Evolutionary conservation across 768 basidiomycete species (phyloP).

Genomic region (Amanita fuliginea): DNA sequence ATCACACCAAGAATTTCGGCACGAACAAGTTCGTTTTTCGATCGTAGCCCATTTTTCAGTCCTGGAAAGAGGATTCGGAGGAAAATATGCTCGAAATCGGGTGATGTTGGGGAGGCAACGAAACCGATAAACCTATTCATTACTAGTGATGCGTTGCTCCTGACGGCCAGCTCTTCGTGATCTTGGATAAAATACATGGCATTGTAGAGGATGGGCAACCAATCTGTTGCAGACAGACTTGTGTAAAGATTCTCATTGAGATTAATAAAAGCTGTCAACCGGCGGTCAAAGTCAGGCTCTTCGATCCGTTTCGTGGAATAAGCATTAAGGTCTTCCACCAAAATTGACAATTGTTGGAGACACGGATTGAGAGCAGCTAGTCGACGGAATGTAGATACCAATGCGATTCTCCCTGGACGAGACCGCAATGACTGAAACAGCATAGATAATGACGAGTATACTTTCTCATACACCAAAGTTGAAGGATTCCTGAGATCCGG

Average conservation of each 20-base stretch:
- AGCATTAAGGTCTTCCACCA: conserved; percentile 69
- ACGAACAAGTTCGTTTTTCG: conserved; percentile 80
- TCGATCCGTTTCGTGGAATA: conserved; percentile 76
- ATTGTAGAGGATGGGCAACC: conserved; percentile 80
- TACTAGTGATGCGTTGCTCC: conserved; percentile 67
- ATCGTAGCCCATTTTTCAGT: conserved; percentile 67
- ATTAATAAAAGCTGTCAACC: conserved; percentile 61
- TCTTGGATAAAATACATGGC: conserved; percentile 83
- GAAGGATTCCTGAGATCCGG: conserved; percentile 40
- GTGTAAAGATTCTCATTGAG: conserved; percentile 60
- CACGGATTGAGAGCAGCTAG: conserved; percentile 33
- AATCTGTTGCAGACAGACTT: conserved; percentile 43
- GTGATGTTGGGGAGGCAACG: conserved; percentile 27
- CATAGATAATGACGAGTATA: conserved; percentile 58
- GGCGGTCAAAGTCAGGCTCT: conserved; percentile 87
- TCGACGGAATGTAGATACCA: conserved; percentile 54
- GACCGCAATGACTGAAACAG: conserved; percentile 72
- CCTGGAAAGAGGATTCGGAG: conserved; percentile 61
- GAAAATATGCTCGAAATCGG: conserved; percentile 46
- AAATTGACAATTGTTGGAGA: conserved; percentile 35
- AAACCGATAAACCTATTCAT: conserved; percentile 72
- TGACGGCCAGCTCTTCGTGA: conserved; percentile 74
- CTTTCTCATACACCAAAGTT: conserved; percentile 34
- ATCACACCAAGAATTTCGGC: conserved; percentile 74
- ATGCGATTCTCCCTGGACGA: conserved; percentile 55